Evolutionary conservation across 176 grass and related monocot genomes (phyloP), one percentile per base, ranked within the genome.

Genomic region (Puya raimondii): DNA sequence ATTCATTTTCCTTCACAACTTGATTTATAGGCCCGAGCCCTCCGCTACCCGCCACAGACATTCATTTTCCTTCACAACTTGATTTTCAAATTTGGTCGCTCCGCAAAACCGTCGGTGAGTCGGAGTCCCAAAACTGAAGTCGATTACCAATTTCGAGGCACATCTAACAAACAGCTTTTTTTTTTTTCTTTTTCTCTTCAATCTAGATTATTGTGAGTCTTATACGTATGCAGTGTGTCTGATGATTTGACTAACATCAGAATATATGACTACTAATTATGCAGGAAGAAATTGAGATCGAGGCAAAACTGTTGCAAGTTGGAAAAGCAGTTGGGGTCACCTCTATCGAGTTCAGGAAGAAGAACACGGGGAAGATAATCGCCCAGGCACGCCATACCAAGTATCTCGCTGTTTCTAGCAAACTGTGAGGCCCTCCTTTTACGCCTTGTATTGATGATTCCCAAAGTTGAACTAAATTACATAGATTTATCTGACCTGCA

Each of bases 241-340:
- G 15, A 10, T 17, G 14, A 18, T 18, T 9, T 17, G 54, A 17
- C 20, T 59, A 17, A 58, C 13, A 9, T 58, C 1, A 42, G 54
- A 59, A 59, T 59, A 1, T 59, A 18, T 59, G 54, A 59, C 54
- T 59, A 53, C 63, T 67, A 48, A 73, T 88, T 78, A 53, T 49
- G 33, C 79, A 99, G 95, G 90, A 94, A 78, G 95, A 91, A 86
- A 82, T 99, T 70, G 95, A 99, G 80, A 78, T 99, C 18, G 87
- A 99, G 65, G 82, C 49, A 9, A 94, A 91, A 73, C 59, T 99
- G 20, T 79, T 91, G 82, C 79, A 69, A 54, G 80, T 72, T 70
- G 87, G 90, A 70, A 86, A 99, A 70, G 79, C 87, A 57, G 51
- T 91, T 12, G 90, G 77, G 21, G 80, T 87, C 1, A 26, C 76